phyloP scores from a whole-genome alignment of 2,329 filamentous ascomycete genomes.

The Alternaria gansuensis region DNA sequence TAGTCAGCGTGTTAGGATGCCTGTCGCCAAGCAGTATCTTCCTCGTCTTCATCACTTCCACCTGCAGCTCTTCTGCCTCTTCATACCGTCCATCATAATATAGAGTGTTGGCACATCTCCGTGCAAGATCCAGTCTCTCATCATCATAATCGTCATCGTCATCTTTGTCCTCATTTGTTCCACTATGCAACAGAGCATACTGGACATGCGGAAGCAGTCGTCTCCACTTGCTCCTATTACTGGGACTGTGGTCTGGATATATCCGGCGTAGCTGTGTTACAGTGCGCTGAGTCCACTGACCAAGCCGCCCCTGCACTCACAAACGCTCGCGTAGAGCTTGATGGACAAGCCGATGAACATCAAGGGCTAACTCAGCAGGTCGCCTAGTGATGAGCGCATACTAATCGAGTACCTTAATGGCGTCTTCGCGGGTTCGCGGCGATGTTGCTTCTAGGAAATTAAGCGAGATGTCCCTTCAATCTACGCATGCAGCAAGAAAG shows the following conservation, averaged over 20 bases:
- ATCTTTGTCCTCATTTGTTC: conserved; percentile 8
- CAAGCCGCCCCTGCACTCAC: conserved; percentile 1
- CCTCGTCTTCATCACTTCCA: conserved; percentile 27
- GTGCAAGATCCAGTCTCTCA: conserved; percentile 16
- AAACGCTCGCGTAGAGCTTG: conserved; percentile 20
- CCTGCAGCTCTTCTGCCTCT: conserved; percentile 25
- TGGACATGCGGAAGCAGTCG: conserved; percentile 4
- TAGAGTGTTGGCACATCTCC: conserved; percentile 25
- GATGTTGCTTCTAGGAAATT: too few species aligned
- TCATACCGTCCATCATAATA: conserved; percentile 17
- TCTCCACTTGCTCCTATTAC: conserved; percentile 8
- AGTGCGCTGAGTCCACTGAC: too few species aligned
- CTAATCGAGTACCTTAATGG: background rate
- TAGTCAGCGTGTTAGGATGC: conserved; percentile 23
- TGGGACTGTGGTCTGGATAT: background rate
- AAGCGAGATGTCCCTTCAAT: too few species aligned
- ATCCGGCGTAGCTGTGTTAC: too few species aligned
- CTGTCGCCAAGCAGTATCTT: conserved; percentile 15
- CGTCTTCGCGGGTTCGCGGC: too few species aligned
- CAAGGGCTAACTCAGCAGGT: conserved; percentile 19
- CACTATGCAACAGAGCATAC: conserved; percentile 7
- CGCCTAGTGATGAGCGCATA: conserved; percentile 26
- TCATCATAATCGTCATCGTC: too few species aligned
- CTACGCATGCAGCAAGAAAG: too few species aligned
- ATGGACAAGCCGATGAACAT: conserved; percentile 29